Percentiles rank a stretch among this genome's conserved stretches.
Conservation (phyloP, 2,329 filamentous ascomycete genomes). For the Byssoonygena ceratinophila region DNA sequence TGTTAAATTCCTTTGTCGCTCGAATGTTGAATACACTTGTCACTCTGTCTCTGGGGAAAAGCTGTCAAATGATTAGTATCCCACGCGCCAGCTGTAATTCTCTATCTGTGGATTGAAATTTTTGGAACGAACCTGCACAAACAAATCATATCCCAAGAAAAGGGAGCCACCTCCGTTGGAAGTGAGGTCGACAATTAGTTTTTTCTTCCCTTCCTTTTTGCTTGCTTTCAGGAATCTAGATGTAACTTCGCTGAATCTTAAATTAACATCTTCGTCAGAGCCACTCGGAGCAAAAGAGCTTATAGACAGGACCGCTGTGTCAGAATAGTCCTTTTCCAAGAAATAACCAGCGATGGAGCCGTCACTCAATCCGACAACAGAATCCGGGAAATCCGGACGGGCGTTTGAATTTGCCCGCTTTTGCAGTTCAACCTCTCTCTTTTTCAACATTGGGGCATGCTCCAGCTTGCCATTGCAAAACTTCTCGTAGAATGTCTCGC, state of each 20-base stretch:
- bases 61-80: constrained; percentile 16
- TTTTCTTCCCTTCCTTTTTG: constrained; percentile 43
- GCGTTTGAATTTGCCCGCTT: background rate
- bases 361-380: constrained; percentile 27
- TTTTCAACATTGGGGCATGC: constrained; percentile 12
- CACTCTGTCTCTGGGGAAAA: constrained; percentile 41
- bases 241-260: constrained; percentile 31
- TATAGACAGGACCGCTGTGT: constrained; percentile 39
- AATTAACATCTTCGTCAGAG: constrained; percentile 10
- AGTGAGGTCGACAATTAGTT: constrained; percentile 54
- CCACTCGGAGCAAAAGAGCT: constrained; percentile 26
- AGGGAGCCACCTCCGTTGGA: constrained; percentile 50
- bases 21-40: constrained; percentile 41
- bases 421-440: constrained; percentile 14
- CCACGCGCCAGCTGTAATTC: background rate
- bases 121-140: constrained; percentile 33
- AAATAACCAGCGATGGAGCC: constrained; percentile 38
- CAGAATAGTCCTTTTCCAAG: constrained; percentile 30
- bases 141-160: constrained; percentile 40
- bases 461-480: constrained; percentile 24
- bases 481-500: constrained; percentile 32
- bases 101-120: background rate
- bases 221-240: constrained; percentile 40
- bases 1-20: constrained; percentile 33
- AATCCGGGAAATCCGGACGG: constrained; percentile 28